Evolutionary conservation across 257 asterid species (phyloP), one percentile per base, ranked within the genome.

Genomic region (Galeopsis tetrahit): DNA sequence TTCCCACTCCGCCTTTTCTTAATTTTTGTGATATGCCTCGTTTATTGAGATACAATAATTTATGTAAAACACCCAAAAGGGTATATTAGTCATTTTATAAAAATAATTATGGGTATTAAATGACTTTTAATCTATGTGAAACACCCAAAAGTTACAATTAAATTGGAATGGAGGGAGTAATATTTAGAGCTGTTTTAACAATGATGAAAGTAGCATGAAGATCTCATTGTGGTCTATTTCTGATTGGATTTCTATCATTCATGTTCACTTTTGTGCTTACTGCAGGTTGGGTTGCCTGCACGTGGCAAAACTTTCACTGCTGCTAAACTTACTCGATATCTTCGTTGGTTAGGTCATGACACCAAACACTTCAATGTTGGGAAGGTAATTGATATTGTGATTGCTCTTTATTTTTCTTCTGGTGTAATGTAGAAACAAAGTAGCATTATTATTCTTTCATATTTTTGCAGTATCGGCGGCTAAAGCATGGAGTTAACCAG

Each of bases 331-430:
- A 94, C 99, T 64, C 84, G 99, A 71, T 94, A 94, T 86, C 99
- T 94, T 85, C 97, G 99, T 53, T 94, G 99, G 99, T 85, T 94
- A 81, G 99, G 99, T 58, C 99, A 94, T 85, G 95, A 91, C 42
- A 94, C 99, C 82, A 94, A 94, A 80, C 98, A 94, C 90, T 94
- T 94, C 87, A 94, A 94, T 82, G 98, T 94, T 77, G 99, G 99
- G 82, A 94, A 94, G 99, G 99, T 94, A 70, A 46, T 67, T 31
- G 9, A 42, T 52, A 15, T 68, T 64, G 0, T 61, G 36, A 11
- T 66, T 66, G 34, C 60, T 64, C 64, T 72, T 63, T 71, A 52
- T 69, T 68, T 74, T 75, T 63, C 43, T 66, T 62, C 51, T 71
- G 72, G 40, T 56, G 51, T 74, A 63, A 21, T 36, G 43, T 52